Evolutionary conservation across 2,329 filamentous ascomycete genomes (phyloP).

Genomic region (Graphium sp.): DNA sequence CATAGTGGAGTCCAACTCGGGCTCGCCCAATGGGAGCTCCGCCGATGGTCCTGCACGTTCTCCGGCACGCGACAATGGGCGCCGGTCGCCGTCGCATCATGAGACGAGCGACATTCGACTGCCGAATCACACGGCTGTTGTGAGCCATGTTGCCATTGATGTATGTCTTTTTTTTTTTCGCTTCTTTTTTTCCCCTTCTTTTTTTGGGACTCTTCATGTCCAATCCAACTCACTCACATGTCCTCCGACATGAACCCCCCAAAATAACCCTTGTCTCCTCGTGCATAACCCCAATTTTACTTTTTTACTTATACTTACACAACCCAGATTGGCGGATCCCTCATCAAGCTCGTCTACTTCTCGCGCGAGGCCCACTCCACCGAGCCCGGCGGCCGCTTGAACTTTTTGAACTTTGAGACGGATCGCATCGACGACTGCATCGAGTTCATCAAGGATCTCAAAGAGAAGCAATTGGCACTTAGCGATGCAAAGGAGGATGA

Average conservation of each 20-base stretch:
- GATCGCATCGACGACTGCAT: slow-evolving; percentile 88
- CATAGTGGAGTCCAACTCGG: slow-evolving; percentile 71
- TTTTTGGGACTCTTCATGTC: not conserved
- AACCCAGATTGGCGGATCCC: slow-evolving; percentile 72
- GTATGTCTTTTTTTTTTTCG: slow-evolving; percentile 32
- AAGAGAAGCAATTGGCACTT: slow-evolving; percentile 61
- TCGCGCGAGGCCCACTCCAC: slow-evolving; percentile 68
- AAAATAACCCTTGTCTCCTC: no score
- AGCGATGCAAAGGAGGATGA: slow-evolving; percentile 57
- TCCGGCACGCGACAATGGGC: slow-evolving; percentile 24
- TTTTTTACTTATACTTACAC: slow-evolving; percentile 5
- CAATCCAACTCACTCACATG: not conserved
- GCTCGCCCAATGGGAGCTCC: no score
- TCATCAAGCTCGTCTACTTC: slow-evolving; percentile 96
- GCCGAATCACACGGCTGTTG: slow-evolving; percentile 84
- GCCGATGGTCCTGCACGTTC: slow-evolving; percentile 16
- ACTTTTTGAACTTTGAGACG: slow-evolving; percentile 94
- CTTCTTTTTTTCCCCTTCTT: slow-evolving; percentile 5
- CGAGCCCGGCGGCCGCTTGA: slow-evolving; percentile 74
- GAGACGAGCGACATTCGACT: slow-evolving; percentile 90
- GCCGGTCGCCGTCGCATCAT: slow-evolving; percentile 30
- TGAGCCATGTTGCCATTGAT: slow-evolving; percentile 94
- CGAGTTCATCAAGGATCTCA: slow-evolving; percentile 74
- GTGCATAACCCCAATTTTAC: slow-evolving; percentile 5
- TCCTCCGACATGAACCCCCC: no score